Evolutionary conservation across 169 alveolate genomes (phyloP), one percentile per base, ranked within the genome.

Genomic region (Plasmodium coatneyi): DNA sequence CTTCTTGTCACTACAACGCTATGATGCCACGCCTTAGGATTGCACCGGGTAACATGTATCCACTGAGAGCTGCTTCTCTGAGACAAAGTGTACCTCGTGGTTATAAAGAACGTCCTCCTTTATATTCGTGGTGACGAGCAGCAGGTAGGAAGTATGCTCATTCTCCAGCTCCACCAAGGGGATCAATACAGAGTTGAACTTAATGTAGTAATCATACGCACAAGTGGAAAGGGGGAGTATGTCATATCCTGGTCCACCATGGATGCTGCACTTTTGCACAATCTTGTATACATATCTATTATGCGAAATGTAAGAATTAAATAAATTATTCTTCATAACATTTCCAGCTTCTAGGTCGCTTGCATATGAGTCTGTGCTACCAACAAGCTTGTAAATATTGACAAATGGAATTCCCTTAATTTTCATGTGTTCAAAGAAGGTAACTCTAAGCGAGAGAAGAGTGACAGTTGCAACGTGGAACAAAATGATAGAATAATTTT

Each of bases 321-420:
- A 91, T 14, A 54, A 70, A 81, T 91, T 91, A 71, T 81, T 91
- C 54, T 71, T 80, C 36, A 91, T 28, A 22, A 91, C 71, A 80
- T 82, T 80, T 19, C 95, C 92, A 41, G 49, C 19, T 32, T 80
- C 92, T 3, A 81, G n/a, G 49, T 91, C 95, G 25, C 71, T 25
- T 2, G 43, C 54, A 30, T 19, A 19, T 0, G 19, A n/a, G 3
- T 71, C 74, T 19, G 76, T 80, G 1, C 52, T 41, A 12, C 49
- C 54, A n/a, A 91, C 80, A 41, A 80, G 66, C 78, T 91, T 91
- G 66, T 91, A 91, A 32, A 91, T 81, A 81, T 91, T 91, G 22
- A 91, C 84, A 46, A 91, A 91, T 1, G 95, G 95, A 12, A 91
- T 91, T 3, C 95, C 95, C 74, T 81, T 91, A 70, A 91, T 91